These are phyloP conservation scores for Apiospora kogelbergensis DNA, from an alignment of 2,329 filamentous ascomycete genomes.

Conservation along the genomic window DNA sequence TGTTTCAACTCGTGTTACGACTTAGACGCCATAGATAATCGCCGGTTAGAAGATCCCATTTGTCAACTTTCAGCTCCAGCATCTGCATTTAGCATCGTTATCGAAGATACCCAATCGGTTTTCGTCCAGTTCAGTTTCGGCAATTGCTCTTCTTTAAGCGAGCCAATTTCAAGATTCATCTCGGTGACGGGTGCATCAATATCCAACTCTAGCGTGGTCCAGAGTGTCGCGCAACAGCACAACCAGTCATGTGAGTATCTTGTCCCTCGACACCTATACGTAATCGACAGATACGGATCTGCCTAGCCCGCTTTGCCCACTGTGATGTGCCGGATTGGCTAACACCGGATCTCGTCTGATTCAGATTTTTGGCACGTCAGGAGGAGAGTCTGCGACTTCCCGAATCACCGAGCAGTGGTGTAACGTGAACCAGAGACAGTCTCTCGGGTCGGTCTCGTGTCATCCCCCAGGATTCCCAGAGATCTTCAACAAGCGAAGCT, in stretches of 20 bases:
- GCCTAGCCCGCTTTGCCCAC: background rate
- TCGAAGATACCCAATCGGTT: conserved; percentile 3
- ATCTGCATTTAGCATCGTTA: background rate
- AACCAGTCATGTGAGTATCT: conserved; percentile 12
- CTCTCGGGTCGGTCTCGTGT: conserved; percentile 7
- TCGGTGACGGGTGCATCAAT: conserved; percentile 12
- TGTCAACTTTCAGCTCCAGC: background rate
- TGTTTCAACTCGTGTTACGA: conserved; percentile 4
- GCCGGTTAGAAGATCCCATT: background rate
- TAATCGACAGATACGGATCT: background rate
- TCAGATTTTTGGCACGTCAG: background rate
- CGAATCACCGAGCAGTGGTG: conserved; percentile 8
- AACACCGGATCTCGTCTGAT: background rate
- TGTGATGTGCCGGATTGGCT: background rate
- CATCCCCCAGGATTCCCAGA: background rate
- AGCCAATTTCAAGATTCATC: background rate
- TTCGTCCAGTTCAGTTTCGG: background rate
- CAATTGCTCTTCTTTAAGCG: background rate
- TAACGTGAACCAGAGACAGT: conserved; percentile 10
- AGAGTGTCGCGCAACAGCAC: background rate
- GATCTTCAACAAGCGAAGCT: background rate
- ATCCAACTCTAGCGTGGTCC: conserved; percentile 13
- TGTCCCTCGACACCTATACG: background rate
- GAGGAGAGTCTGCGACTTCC: background rate
- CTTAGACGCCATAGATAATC: conserved; percentile 1